Evolutionary conservation across 352 stramenopile genomes (phyloP), one percentile per base, ranked within the genome.

Genomic region (Saprolegnia parasitica): DNA sequence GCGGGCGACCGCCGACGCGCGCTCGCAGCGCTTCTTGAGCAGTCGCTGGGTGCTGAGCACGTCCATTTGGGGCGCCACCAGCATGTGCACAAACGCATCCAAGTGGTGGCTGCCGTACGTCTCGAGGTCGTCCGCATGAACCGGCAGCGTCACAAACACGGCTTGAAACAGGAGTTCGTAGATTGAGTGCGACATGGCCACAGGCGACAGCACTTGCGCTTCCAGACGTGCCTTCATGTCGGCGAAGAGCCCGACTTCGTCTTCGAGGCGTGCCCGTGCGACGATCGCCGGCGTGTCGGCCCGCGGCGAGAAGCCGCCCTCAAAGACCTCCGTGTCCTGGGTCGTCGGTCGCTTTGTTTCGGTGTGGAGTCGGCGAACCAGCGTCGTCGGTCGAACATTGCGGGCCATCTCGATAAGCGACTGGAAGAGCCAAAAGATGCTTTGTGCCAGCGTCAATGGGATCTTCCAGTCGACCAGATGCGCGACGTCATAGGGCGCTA

Each of bases 131-230:
- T 60, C 52, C 1, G 58, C 46, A 5, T 66, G 21, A 3, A 47
- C 9, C 26, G 63, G 63, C 13, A 70, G 16, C 13, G 55, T 24
- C 15, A 62, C 39, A 49, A 70, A 70, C 6, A 62, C 11, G 13
- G 63, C 63, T 70, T 70, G 63, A 52, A 70, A 70, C 8, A 70
- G 37, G 11, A 70, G 39, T 21, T 70, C 63, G 21, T 61, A 70
- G 13, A 70, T 52, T 4, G 63, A 61, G 26, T 46, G 62, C 20
- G 21, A 16, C 29, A 61, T 55, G 20, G 24, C 32, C 11, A 70
- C 23, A 8, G 63, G 63, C 21, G 54, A 37, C 8, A 61, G 35
- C 18, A 52, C 54, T 21, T 52, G 54, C 23, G 32, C 63, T 54
- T 70, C 32, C n/a, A 70, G 49, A 23, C 63, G 63, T 5, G 63